phyloP scores from a whole-genome alignment of 2,329 filamentous ascomycete genomes.

The Fusarium nematophilum region DNA sequence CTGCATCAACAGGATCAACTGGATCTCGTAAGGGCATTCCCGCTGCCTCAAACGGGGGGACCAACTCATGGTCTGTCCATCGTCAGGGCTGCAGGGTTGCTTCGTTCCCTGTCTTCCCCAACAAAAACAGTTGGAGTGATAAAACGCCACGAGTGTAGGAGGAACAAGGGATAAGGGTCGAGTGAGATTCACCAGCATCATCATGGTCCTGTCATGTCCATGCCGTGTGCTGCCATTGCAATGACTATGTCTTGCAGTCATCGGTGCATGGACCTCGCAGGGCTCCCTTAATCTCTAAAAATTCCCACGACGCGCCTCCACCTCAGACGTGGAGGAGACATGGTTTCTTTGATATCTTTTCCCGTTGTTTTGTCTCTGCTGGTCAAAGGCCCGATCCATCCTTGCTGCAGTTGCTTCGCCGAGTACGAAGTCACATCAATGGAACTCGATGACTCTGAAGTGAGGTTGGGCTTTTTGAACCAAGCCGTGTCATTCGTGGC shows the following conservation, averaged over 20 bases:
- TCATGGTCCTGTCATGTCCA: no score
- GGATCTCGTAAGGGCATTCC: conserved; percentile 27
- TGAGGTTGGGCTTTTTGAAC: conserved; percentile 1
- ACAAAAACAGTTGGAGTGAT: conserved; percentile 27
- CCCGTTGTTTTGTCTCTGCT: conserved; percentile 1
- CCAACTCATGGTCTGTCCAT: conserved; percentile 31
- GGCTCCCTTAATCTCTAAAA: conserved; percentile 17
- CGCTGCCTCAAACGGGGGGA: conserved; percentile 11
- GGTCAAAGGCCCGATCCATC: neutral
- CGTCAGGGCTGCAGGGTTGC: conserved; percentile 17
- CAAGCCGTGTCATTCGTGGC: neutral
- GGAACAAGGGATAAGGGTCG: conserved; percentile 9
- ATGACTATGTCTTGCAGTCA: conserved; percentile 24
- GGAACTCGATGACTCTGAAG: neutral
- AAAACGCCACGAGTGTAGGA: conserved; percentile 25
- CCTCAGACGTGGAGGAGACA: neutral
- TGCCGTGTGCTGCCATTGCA: conserved; percentile 4
- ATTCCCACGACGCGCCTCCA: neutral
- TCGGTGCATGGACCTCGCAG: neutral
- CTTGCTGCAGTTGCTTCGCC: neutral
- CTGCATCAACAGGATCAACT: conserved; percentile 1
- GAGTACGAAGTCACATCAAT: conserved; percentile 8
- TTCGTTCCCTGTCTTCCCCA: conserved; percentile 19
- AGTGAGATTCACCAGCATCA: conserved; percentile 3
- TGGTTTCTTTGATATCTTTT: neutral